Percentiles rank a stretch among this genome's conserved stretches.
phyloP scores from a whole-genome alignment of 805 yeast genomes.

The Teunomyces lycoperdinae region DNA sequence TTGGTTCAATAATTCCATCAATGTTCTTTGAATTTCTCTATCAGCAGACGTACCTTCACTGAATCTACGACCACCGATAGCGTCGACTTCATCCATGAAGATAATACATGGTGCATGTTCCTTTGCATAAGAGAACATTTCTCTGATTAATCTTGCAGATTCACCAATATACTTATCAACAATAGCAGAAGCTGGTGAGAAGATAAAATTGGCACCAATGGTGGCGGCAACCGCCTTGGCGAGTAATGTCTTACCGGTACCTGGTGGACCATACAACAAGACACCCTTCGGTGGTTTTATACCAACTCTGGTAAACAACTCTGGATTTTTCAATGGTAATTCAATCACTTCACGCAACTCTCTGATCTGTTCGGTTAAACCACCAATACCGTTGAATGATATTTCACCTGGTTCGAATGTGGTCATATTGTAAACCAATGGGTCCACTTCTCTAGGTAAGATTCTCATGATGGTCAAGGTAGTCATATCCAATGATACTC shows the following conservation, averaged over 20 bases:
- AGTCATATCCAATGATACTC: conserved; percentile 97
- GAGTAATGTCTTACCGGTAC: conserved; percentile 93
- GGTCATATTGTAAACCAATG: conserved; percentile 96
- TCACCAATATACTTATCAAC: conserved; percentile 98
- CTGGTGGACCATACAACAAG: conserved; percentile 95
- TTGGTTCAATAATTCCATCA: conserved; percentile 94
- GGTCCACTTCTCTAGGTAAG: conserved; percentile 96
- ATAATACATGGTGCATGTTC: conserved; percentile 98
- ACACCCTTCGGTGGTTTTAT: conserved; percentile 99
- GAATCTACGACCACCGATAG: conserved; percentile 97
- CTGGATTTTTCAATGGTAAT: conserved; percentile 95
- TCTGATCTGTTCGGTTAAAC: conserved; percentile 90
- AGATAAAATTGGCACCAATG: conserved; percentile 95
- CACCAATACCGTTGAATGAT: conserved; percentile 94
- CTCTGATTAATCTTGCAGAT: conserved; percentile 93
- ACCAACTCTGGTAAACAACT: conserved; percentile 91
- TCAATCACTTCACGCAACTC: conserved; percentile 97
- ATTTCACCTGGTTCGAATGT: conserved; percentile 97
- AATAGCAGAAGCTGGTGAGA: conserved; percentile 97
- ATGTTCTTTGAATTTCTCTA: conserved; percentile 95
- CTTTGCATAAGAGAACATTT: conserved; percentile 96
- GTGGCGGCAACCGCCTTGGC: conserved; percentile 99
- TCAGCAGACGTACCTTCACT: conserved; percentile 98
- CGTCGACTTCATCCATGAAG: conserved; percentile 98
- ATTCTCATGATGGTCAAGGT: conserved; percentile 97